Percentiles rank a stretch among this genome's conserved stretches.
Evolutionary conservation across 257 asterid species (phyloP).

Genomic region (Nicotiana tabacum): DNA sequence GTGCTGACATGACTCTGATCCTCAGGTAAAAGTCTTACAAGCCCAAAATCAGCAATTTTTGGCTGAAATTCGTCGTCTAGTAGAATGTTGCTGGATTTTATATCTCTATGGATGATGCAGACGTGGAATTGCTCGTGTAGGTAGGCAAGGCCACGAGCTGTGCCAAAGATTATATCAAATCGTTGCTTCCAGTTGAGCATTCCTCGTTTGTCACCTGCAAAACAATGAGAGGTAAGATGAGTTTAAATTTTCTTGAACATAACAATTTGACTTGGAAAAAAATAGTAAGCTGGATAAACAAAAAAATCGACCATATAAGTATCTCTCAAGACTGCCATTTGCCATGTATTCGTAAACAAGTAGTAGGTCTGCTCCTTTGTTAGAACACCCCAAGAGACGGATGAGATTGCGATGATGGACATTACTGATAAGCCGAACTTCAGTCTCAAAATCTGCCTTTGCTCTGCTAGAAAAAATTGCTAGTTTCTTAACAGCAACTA

Average conservation of each 20-base stretch:
- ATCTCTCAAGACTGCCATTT: conserved; percentile 75
- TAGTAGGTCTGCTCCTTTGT: conserved; percentile 57
- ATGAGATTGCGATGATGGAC: conserved; percentile 88
- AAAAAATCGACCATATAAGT: conserved; percentile 46
- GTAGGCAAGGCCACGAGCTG: conserved; percentile 75
- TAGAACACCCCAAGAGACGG: conserved; percentile 73
- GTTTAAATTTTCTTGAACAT: neutral
- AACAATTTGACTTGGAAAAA: neutral
- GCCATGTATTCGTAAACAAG: conserved; percentile 75
- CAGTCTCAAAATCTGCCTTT: conserved; percentile 65
- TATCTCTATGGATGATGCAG: conserved; percentile 68
- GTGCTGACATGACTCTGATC: conserved; percentile 77
- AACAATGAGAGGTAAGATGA: neutral
- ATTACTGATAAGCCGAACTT: conserved; percentile 76
- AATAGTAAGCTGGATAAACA: neutral
- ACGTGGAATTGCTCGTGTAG: conserved; percentile 74
- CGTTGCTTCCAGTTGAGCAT: conserved; percentile 73
- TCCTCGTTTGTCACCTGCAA: conserved; percentile 58
- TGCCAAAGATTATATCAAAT: conserved; percentile 58
- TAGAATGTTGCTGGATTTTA: conserved; percentile 67
- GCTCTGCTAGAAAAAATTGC: conserved; percentile 45
- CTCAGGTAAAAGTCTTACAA: conserved; percentile 74
- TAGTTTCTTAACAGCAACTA: conserved; percentile 73
- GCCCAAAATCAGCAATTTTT: conserved; percentile 76
- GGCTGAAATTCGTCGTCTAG: conserved; percentile 59